Evolutionary conservation across 2,329 filamentous ascomycete species (phyloP).

Genomic region (Hirsutella rhossiliensis): DNA sequence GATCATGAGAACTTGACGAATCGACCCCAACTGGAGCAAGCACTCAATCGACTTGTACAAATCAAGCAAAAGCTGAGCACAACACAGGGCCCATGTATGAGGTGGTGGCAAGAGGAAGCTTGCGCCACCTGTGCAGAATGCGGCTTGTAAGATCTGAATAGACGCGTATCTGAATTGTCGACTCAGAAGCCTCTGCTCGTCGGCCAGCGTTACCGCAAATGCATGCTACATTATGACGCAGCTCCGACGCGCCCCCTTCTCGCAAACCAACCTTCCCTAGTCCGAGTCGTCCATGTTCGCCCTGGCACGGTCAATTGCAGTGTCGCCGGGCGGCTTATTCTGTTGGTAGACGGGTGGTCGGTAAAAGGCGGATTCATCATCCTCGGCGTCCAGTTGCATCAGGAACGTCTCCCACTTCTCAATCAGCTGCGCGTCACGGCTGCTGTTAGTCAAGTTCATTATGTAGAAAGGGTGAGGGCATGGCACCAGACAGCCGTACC

Average conservation of each 20-base stretch:
- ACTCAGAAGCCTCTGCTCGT: not conserved
- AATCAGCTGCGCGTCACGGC: slow-evolving; percentile 38
- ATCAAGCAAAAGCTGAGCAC: not conserved
- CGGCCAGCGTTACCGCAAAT: not conserved
- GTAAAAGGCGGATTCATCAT: slow-evolving; percentile 63
- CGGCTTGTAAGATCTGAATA: slow-evolving; percentile 23
- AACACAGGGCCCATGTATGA: not conserved
- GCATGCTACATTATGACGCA: not conserved
- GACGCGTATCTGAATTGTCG: slow-evolving; percentile 12
- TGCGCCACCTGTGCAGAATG: slow-evolving; percentile 20
- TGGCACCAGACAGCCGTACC: slow-evolving; percentile 37
- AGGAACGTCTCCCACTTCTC: slow-evolving; percentile 99
- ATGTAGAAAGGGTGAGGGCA: not conserved
- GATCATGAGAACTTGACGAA: no score
- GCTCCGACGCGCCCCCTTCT: slow-evolving; percentile 1
- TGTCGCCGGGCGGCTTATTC: slow-evolving; percentile 40
- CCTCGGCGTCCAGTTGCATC: slow-evolving; percentile 88
- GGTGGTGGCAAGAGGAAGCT: not conserved
- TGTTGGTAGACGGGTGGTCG: slow-evolving; percentile 44
- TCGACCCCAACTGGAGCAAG: not conserved
- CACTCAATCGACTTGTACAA: not conserved
- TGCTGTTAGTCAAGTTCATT: slow-evolving; percentile 8
- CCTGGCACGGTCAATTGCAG: slow-evolving; percentile 47
- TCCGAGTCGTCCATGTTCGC: slow-evolving; percentile 50
- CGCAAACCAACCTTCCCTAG: slow-evolving; percentile 18